Percentiles rank a stretch among this genome's conserved stretches.
These are phyloP conservation scores for Jaapia argillacea DNA, from an alignment of 768 basidiomycete genomes.

Conservation along the genomic window DNA sequence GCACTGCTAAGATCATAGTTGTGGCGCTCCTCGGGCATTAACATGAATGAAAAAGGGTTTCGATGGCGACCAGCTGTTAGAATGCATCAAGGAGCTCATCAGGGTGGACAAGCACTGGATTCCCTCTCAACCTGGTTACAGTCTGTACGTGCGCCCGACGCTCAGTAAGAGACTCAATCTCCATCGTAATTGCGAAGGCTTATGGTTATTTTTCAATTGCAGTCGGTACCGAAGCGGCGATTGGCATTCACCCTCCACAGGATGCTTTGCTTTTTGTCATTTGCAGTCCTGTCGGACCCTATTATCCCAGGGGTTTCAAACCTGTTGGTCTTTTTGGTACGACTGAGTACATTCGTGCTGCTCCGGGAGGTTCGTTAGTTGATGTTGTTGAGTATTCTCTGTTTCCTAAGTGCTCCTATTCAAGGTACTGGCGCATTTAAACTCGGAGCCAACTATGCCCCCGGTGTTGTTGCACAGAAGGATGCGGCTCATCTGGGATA, in stretches of 20 bases:
- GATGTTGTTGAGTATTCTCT: background rate
- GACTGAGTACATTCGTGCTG: slow-evolving; percentile 35
- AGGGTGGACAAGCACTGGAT: slow-evolving; percentile 85
- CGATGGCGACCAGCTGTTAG: slow-evolving; percentile 60
- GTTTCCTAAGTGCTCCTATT: background rate
- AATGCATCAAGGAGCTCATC: slow-evolving; percentile 82
- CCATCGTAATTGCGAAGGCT: background rate
- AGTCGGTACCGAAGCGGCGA: slow-evolving; percentile 65
- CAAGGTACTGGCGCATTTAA: slow-evolving; percentile 85
- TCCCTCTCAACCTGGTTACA: slow-evolving; percentile 79
- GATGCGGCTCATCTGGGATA: slow-evolving; percentile 70
- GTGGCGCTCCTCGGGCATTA: background rate
- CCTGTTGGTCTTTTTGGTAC: slow-evolving; percentile 77
- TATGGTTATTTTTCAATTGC: slow-evolving; percentile 2
- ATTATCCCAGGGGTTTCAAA: slow-evolving; percentile 83
- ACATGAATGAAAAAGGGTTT: slow-evolving; percentile 43
- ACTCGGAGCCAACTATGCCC: slow-evolving; percentile 83
- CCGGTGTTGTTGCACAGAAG: slow-evolving; percentile 78
- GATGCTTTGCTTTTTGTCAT: slow-evolving; percentile 62
- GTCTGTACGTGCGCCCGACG: slow-evolving; percentile 84
- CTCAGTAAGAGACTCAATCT: slow-evolving; percentile 30
- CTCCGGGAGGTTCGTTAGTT: slow-evolving; percentile 28
- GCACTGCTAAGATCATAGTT: slow-evolving; percentile 14
- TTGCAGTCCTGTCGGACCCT: slow-evolving; percentile 61
- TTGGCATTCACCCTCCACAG: slow-evolving; percentile 37